phyloP scores from a whole-genome alignment of 805 yeast genomes.

The Yarrowia yakushimensis region DNA sequence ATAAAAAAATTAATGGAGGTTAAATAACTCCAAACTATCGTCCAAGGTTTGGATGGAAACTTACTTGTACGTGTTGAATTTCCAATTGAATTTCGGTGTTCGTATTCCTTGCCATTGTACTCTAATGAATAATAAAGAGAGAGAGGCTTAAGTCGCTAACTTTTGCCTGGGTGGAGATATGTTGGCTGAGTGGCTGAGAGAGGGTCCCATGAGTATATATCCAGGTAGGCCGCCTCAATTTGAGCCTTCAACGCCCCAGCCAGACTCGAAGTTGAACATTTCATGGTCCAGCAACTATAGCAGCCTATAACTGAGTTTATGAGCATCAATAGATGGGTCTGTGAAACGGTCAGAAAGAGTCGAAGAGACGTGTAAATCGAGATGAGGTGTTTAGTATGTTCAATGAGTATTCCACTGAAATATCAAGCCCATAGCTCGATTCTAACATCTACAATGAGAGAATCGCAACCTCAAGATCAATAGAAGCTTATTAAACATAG shows the following conservation, averaged over 20 bases:
- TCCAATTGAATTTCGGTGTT: background rate
- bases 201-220: background rate
- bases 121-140: background rate
- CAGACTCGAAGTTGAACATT: background rate
- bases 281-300: background rate
- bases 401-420: background rate
- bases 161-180: slow-evolving; percentile 3
- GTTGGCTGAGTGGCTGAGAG: background rate
- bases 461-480: background rate
- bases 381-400: too few relatives aligned
- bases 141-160: background rate
- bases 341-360: background rate
- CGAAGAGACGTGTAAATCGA: background rate
- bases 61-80: background rate
- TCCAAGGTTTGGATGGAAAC: background rate
- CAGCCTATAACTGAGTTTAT: background rate
- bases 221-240: background rate
- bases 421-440: background rate
- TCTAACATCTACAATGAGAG: background rate
- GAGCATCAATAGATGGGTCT: background rate
- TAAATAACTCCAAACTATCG: background rate
- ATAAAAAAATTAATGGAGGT: background rate
- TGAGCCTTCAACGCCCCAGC: background rate
- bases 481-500: background rate
- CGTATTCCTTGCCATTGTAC: slow-evolving; percentile 1